Conservation (phyloP, 371 early-diverging fungal genomes). For the Zychaea mexicana region DNA sequence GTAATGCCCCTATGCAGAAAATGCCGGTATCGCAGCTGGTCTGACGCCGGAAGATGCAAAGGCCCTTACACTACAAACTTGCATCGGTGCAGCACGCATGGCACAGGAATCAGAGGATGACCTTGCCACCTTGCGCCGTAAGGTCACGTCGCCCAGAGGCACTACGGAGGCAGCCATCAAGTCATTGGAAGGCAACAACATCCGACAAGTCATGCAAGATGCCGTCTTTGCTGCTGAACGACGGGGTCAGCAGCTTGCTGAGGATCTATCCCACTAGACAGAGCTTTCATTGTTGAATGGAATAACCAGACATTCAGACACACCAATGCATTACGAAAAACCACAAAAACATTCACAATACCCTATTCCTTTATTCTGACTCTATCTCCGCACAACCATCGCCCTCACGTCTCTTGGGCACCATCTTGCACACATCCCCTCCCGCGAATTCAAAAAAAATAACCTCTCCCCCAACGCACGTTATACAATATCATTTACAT, state of each 20-base stretch:
- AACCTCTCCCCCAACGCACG: no score
- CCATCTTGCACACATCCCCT: not conserved
- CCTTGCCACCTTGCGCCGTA: slow-evolving; percentile 75
- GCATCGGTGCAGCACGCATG: slow-evolving; percentile 90
- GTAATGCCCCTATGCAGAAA: slow-evolving; percentile 36
- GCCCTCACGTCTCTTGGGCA: no score
- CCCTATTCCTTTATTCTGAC: not conserved
- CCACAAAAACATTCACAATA: not conserved
- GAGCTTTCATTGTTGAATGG: not conserved
- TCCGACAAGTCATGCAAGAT: slow-evolving; percentile 57
- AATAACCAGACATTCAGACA: no score
- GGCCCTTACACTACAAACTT: slow-evolving; percentile 86
- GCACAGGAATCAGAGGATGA: slow-evolving; percentile 71
- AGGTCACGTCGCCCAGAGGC: slow-evolving; percentile 94
- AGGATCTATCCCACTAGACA: slow-evolving; percentile 25
- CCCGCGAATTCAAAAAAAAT: not conserved
- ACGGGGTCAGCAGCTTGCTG: slow-evolving; percentile 72
- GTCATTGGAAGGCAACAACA: slow-evolving; percentile 65
- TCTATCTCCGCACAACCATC: not conserved
- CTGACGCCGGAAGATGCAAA: slow-evolving; percentile 74
- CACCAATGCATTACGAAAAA: not conserved
- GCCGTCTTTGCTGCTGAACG: slow-evolving; percentile 72
- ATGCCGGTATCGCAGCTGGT: slow-evolving; percentile 82
- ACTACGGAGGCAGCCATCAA: slow-evolving; percentile 92
- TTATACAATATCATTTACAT: not conserved